These are phyloP conservation scores for Zanthoxylum bungeanum DNA, from an alignment of 345 rosid genomes.

Conservation along the genomic window DNA sequence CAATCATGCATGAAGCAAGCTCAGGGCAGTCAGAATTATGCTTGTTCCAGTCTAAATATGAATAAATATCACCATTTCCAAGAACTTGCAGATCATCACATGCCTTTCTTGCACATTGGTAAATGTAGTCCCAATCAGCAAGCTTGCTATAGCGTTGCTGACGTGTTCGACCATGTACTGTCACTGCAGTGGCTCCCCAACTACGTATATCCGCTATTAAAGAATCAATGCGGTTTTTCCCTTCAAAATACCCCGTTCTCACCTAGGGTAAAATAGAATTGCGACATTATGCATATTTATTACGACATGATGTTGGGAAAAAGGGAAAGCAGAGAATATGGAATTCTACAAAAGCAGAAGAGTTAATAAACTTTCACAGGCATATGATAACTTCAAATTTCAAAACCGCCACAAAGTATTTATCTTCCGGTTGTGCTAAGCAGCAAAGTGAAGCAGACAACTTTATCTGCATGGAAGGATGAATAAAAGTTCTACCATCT, in stretches of 20 bases:
- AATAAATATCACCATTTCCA: conserved; percentile 85
- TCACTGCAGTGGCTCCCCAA: conserved; percentile 92
- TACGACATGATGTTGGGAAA: background rate
- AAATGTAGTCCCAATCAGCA: conserved; percentile 92
- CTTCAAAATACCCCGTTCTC: conserved; percentile 77
- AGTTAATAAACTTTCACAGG: background rate
- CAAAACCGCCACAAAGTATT: background rate
- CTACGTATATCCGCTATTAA: conserved; percentile 62
- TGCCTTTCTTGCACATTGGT: conserved; percentile 65
- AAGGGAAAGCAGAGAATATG: background rate
- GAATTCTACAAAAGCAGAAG: background rate
- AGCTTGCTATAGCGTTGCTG: conserved; percentile 89
- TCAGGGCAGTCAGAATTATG: conserved; percentile 71
- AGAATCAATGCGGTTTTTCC: conserved; percentile 75
- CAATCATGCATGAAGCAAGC: conserved; percentile 85
- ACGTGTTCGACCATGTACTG: conserved; percentile 90
- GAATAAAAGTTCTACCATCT: conserved; percentile 5
- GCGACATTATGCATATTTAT: background rate
- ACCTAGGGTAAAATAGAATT: conserved; percentile 47
- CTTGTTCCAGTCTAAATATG: conserved; percentile 82
- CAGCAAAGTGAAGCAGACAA: background rate
- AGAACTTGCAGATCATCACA: conserved; percentile 61
- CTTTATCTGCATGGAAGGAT: background rate
- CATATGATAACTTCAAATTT: background rate
- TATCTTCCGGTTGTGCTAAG: background rate